phyloP scores from a whole-genome alignment of 1,139 yeast genomes.

The Zygosaccharomyces sapae region DNA sequence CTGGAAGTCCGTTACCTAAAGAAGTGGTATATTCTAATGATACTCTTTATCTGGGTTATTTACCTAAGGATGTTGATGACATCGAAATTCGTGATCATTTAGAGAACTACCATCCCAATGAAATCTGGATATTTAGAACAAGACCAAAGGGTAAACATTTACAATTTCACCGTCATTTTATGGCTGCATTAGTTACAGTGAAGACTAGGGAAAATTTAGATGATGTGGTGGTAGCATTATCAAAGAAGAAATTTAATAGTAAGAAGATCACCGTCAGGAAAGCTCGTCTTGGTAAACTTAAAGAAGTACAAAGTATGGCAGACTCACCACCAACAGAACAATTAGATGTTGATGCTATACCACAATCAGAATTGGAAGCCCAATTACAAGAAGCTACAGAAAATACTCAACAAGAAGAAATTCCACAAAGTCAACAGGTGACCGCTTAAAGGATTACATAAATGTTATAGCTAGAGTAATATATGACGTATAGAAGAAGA shows the following conservation, averaged over 20 bases:
- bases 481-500: neutral
- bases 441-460: neutral
- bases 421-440: neutral
- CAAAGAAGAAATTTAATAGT: conserved; percentile 37
- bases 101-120: conserved; percentile 45
- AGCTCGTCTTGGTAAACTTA: conserved; percentile 43
- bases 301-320: conserved; percentile 42
- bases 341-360: conserved; percentile 1
- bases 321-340: conserved; percentile 17
- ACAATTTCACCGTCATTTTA: conserved; percentile 35
- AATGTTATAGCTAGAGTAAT: neutral
- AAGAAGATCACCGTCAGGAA: conserved; percentile 40
- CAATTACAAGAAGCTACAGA: neutral
- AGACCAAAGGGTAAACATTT: conserved; percentile 32
- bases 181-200: conserved; percentile 54
- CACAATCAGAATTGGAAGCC: neutral
- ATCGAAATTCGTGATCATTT: conserved; percentile 44
- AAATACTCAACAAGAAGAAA: neutral
- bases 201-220: conserved; percentile 43
- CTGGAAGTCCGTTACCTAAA: conserved; percentile 11
- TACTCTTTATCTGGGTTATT: conserved; percentile 50
- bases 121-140: conserved; percentile 45
- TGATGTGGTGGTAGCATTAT: conserved; percentile 44
- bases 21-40: conserved; percentile 41
- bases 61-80: conserved; percentile 43